Evolutionary conservation across 305 asterid genomes (phyloP).

Genomic region (Fraxinus nigra): DNA sequence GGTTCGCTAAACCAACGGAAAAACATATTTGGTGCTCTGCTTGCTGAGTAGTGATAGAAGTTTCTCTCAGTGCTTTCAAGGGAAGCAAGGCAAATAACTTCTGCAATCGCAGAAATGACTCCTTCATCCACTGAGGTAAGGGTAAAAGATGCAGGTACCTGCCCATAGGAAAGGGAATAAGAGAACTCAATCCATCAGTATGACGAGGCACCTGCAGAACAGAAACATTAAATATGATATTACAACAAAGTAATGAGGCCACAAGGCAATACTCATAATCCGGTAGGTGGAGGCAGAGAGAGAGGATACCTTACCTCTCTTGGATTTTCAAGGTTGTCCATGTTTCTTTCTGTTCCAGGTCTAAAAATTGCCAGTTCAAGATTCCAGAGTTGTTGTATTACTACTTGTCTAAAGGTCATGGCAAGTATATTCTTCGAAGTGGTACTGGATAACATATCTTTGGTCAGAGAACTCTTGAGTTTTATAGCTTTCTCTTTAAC

Average conservation of each 20-base stretch:
- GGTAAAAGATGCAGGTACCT: constrained; percentile 73
- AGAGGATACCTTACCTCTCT: constrained; percentile 60
- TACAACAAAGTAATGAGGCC: constrained; percentile 27
- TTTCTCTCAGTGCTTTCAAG: constrained; percentile 54
- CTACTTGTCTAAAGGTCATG: constrained; percentile 87
- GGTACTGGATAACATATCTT: constrained; percentile 49
- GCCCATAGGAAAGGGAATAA: constrained; percentile 82
- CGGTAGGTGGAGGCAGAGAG: neutral
- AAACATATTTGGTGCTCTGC: constrained; percentile 33
- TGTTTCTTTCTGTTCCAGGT: constrained; percentile 66
- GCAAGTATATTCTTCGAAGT: constrained; percentile 66
- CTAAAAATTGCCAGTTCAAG: constrained; percentile 60
- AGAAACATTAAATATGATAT: constrained; percentile 52
- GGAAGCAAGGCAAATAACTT: constrained; percentile 71
- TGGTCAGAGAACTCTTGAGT: constrained; percentile 50
- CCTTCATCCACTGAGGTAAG: constrained; percentile 61
- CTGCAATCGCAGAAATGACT: constrained; percentile 64
- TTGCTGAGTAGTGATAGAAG: constrained; percentile 28
- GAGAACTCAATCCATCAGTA: constrained; percentile 67
- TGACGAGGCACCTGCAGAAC: constrained; percentile 74
- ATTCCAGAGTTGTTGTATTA: constrained; percentile 67
- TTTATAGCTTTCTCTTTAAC: constrained; percentile 71
- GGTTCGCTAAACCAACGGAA: constrained; percentile 48
- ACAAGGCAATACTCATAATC: neutral
- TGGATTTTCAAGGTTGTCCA: constrained; percentile 64